These are phyloP conservation scores for Nothomitra cinnamomea DNA, from an alignment of 2,329 filamentous ascomycete species.

Conservation along the genomic window DNA sequence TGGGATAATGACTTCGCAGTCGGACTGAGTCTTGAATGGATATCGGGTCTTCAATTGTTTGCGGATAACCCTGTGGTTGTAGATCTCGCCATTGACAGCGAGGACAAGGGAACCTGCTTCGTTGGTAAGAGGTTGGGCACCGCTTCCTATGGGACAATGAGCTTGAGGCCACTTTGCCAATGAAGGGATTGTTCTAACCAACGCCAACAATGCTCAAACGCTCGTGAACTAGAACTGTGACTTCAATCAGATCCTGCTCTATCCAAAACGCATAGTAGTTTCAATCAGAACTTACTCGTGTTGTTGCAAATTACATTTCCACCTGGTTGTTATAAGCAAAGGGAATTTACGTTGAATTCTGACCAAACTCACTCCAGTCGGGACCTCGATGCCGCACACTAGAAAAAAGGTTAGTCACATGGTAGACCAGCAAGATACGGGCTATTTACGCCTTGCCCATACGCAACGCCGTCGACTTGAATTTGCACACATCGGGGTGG, in stretches of 20 bases:
- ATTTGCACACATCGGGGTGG: conserved; percentile 87
- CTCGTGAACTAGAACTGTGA: conserved; percentile 81
- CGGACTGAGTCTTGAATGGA: conserved; percentile 96
- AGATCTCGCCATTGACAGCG: conserved; percentile 98
- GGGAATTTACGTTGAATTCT: conserved; percentile 14
- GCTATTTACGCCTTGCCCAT: conserved; percentile 77
- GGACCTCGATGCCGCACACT: conserved; percentile 91
- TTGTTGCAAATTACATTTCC: conserved; percentile 80
- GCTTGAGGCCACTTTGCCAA: conserved; percentile 3
- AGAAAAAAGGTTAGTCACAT: conserved; percentile 10
- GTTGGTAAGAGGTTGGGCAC: conserved; percentile 89
- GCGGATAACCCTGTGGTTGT: conserved; percentile 93
- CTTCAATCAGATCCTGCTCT: neutral
- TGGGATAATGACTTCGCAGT: conserved; percentile 98
- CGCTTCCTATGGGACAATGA: conserved; percentile 48
- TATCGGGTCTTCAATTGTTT: conserved; percentile 72
- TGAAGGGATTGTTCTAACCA: conserved; percentile 35
- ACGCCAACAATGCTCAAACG: conserved; percentile 95
- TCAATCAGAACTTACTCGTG: conserved; percentile 49
- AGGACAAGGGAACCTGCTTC: conserved; percentile 75
- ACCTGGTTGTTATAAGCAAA: conserved; percentile 32
- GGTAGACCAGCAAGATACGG: neutral
- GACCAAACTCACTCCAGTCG: conserved; percentile 74
- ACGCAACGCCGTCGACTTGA: conserved; percentile 86
- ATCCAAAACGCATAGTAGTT: neutral